phyloP scores from a whole-genome alignment of 345 rosid genomes.

The Eucalyptus viminalis region DNA sequence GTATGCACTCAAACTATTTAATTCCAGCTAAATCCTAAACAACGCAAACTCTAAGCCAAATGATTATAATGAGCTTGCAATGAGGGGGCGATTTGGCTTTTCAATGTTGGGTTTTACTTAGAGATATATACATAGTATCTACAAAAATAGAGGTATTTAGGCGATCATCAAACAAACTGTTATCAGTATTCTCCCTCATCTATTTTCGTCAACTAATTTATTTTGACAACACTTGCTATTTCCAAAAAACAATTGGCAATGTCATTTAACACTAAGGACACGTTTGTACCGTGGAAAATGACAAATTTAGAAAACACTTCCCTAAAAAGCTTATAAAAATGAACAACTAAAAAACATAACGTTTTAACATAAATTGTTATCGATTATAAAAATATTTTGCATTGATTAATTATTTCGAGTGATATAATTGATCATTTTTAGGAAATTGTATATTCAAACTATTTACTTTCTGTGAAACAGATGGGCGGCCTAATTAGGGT shows the following conservation, averaged over 20 bases:
- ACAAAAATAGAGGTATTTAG: neutral
- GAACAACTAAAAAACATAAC: neutral
- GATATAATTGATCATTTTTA: too few relatives aligned
- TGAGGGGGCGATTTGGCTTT: neutral
- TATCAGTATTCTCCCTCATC: neutral
- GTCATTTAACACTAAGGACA: neutral
- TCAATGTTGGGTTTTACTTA: neutral
- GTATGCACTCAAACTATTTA: neutral
- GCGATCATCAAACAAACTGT: neutral
- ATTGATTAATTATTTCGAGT: too few relatives aligned
- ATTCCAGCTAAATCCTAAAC: neutral
- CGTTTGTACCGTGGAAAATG: fast-evolving
- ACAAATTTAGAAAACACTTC: neutral
- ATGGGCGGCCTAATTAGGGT: neutral
- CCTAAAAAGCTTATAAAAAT: too few relatives aligned
- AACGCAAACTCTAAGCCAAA: neutral
- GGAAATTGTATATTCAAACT: too few relatives aligned
- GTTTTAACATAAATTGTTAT: too few relatives aligned
- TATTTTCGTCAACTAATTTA: neutral
- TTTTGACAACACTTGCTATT: neutral
- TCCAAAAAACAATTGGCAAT: neutral
- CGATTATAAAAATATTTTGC: neutral
- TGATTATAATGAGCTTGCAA: neutral
- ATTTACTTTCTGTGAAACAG: too few relatives aligned
- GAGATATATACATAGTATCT: neutral